Base-by-base conservation (phyloP, 257 asterid species). In the Penstemon newberryi region DNA sequence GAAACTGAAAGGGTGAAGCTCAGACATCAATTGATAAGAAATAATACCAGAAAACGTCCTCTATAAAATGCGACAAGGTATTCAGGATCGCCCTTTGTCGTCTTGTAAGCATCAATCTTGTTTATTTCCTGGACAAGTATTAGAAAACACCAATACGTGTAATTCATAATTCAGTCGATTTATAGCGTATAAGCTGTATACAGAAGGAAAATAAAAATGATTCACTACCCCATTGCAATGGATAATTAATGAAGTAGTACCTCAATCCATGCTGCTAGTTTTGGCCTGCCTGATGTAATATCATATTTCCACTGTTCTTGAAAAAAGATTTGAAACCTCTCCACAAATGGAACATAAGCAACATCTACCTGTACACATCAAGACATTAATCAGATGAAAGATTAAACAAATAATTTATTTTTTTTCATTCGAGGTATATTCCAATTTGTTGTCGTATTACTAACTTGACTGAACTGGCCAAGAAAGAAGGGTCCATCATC, bases 401-500 rank as follows among this genome's bases (percentile, higher is more conserved):
- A 15, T 5, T 10, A 47, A 47, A 18, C 3, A 56, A 44, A 41
- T 33, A 51, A 57, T 53, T 53, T 15, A 25, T 15, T 44, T 33
- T 38, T 12, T 50, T 37, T 8, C 56, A 54, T 38, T 51, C 6
- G 38, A 8, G 9, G 6, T 18, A 3, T 8, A 13, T 51, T 25
- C 33, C 33, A 25, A 25, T 25, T 25, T 38, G 39, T 8, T 6
- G 36, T 58, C 25, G 0, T 12, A 56, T 72, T 49, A 70, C 81
- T 79, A 70, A 86, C 92, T 62, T 72, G 83, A 70, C 92, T 86
- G 76, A 86, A 84, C 56, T 78, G 85, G 7, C 88, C 89, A 51
- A 84, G 87, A 76, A 86, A 86, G 83, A 84, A 86, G 12, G 86
- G 86, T 9, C 92, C 92, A 70, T 86, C 92, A 8, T 73, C 81